phyloP scores from a whole-genome alignment of 805 yeast genomes.

The Saccharomycopsis guyanensis region DNA sequence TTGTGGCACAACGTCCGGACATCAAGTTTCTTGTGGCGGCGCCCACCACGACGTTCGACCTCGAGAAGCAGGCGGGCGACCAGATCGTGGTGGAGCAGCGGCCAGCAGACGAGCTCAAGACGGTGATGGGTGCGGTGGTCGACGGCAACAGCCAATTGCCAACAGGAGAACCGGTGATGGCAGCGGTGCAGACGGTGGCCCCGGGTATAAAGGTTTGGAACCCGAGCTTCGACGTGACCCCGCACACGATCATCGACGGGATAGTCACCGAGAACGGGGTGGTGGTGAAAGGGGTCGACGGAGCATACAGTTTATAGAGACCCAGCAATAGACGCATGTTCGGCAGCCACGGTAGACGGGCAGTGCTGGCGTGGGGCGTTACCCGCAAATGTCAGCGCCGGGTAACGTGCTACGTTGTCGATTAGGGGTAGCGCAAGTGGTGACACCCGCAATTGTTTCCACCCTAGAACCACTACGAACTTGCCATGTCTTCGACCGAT shows the following conservation, averaged over 20 bases:
- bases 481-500: slow-evolving; percentile 37
- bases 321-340: too few relatives aligned
- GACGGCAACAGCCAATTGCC: slow-evolving; percentile 19
- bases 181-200: slow-evolving; percentile 75
- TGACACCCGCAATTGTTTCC: not conserved
- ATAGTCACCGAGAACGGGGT: slow-evolving; percentile 79
- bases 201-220: slow-evolving; percentile 86
- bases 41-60: slow-evolving; percentile 86
- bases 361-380: too few relatives aligned
- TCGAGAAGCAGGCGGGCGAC: slow-evolving; percentile 55
- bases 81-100: slow-evolving; percentile 83
- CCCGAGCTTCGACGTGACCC: slow-evolving; percentile 94
- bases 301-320: too few relatives aligned
- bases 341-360: too few relatives aligned
- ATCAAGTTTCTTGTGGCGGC: slow-evolving; percentile 91
- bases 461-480: too few relatives aligned
- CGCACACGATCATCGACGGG: slow-evolving; percentile 72
- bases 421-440: not conserved
- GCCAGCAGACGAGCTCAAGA: slow-evolving; percentile 70
- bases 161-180: slow-evolving; percentile 28
- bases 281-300: slow-evolving; percentile 40
- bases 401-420: not conserved
- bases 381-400: not conserved
- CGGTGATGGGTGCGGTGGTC: slow-evolving; percentile 61
- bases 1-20: slow-evolving; percentile 55